phyloP scores from a whole-genome alignment of 2,329 filamentous ascomycete species.

The Curvularia verruculosa region DNA sequence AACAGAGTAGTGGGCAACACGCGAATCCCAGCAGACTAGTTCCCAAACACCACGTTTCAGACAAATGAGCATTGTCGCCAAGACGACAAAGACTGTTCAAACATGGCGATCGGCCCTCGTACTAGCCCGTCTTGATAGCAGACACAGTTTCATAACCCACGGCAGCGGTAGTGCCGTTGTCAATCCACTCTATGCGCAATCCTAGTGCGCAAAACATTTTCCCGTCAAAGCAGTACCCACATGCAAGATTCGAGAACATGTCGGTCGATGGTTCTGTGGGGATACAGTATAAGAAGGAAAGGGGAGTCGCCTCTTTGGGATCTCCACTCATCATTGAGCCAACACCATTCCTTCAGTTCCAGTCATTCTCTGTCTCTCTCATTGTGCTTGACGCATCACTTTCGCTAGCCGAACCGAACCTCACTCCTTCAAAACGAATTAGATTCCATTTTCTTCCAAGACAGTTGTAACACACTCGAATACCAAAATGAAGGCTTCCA shows the following conservation, averaged over 20 bases:
- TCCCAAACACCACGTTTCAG: constrained; percentile 24
- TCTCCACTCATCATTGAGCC: constrained; percentile 27
- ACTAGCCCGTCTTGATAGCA: constrained; percentile 9
- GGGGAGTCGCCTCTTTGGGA: constrained; percentile 5
- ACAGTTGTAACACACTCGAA: constrained; percentile 10
- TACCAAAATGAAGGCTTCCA: constrained; percentile 43
- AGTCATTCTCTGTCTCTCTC: constrained; percentile 15
- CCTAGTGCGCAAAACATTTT: background rate
- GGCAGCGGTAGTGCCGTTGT: constrained; percentile 8
- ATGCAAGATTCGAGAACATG: background rate
- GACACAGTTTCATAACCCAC: constrained; percentile 16
- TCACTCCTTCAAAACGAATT: constrained; percentile 22
- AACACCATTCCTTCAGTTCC: constrained; percentile 22
- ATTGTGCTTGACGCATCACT: constrained; percentile 30
- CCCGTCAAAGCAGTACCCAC: background rate
- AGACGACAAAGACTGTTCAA: constrained; percentile 9
- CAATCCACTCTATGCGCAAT: constrained; percentile 14
- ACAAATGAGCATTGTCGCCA: constrained; percentile 21
- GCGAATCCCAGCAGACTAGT: constrained; percentile 13
- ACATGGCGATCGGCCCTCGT: constrained; percentile 14
- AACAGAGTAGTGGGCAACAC: constrained; percentile 14
- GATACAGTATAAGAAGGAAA: constrained; percentile 20
- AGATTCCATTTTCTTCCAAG: constrained; percentile 12
- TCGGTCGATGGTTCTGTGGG: background rate
- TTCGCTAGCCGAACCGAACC: constrained; percentile 24